Evolutionary conservation across 805 yeast species (phyloP), one percentile per base, ranked within the genome.

Genomic region (Ogataea zsoltii): DNA sequence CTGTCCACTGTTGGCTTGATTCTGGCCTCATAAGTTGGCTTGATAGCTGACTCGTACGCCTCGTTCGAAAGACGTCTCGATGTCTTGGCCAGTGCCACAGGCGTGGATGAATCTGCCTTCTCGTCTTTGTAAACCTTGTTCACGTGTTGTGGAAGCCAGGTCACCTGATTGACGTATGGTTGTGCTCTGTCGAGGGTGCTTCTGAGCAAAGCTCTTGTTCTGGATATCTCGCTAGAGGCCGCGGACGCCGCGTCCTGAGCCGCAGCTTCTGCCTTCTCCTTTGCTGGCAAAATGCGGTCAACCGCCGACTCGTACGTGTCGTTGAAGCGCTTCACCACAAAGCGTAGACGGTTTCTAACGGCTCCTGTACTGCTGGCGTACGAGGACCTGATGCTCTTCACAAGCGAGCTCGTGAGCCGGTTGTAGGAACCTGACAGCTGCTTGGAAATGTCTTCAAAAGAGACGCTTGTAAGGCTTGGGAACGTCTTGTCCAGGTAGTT

Each of bases 1-100:
- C 51, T 53, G 25, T 62, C 62, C 28, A 66, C 56, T 1, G 63
- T 55, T 18, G 63, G 53, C 23, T 57, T 51, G 33, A 61, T 49
- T 36, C 38, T 46, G 13, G 62, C 49, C 16, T 56, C 59, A 16
- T 59, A 53, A 12, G 55, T 51, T 38, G 71, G 71, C 45, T 62
- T 67, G 42, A 66, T 54, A 5, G 61, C 46, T 17, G 58, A 44
- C 28, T 54, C 56, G 38, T 56, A 57, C 3, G 70, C 72, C 50
- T 69, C 72, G 33, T 52, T 57, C 2, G 72, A 66, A 32, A 69
- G 59, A 41, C 63, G 61, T 48, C 65, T 59, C 17, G 73, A 63
- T 14, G 74, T 63, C 38, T 66, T 63, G 2, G 66, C 63, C n/a
- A 69, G 52, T 2, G 71, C 72, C 21, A 56, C 56, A 12, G 68